Evolutionary conservation across 78 protist species (phyloP).

Genomic region (Emiliania huxleyi): DNA sequence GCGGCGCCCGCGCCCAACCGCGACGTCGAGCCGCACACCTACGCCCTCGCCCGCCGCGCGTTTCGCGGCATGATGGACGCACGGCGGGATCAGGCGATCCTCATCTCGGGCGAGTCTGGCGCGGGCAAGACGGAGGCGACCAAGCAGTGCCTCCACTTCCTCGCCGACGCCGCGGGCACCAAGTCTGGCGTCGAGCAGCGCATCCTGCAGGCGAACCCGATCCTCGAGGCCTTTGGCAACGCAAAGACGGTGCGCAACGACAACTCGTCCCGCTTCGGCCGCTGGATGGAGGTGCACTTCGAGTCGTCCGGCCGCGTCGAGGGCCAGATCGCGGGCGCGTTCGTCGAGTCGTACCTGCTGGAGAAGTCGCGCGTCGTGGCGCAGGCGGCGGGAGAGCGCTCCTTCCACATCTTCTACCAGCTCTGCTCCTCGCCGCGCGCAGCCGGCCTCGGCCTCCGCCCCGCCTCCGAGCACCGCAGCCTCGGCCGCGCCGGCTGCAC

Average conservation of each 20-base stretch:
- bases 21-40: conserved; percentile 72
- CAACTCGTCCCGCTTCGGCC: conserved; percentile 79
- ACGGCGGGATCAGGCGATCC: conserved; percentile 34
- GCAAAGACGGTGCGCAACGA: too few species aligned
- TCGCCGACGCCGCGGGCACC: not conserved
- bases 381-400: too few species aligned
- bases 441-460: too few species aligned
- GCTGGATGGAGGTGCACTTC: conserved; percentile 30
- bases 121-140: too few species aligned
- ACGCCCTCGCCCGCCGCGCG: conserved; percentile 65
- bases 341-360: too few species aligned
- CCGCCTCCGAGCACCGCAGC: too few species aligned
- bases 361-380: too few species aligned
- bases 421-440: not conserved
- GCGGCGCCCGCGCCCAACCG: not conserved
- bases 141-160: conserved; percentile 7
- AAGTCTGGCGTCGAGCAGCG: not conserved
- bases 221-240: too few species aligned
- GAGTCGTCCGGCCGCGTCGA: not conserved
- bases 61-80: conserved; percentile 10
- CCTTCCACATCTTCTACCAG: too few species aligned
- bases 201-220: conserved; percentile 43
- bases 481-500: too few species aligned
- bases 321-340: not conserved
- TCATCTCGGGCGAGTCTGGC: conserved; percentile 87